Evolutionary conservation across 2,329 filamentous ascomycete species (phyloP).

Genomic region (Diaporthe capsici): DNA sequence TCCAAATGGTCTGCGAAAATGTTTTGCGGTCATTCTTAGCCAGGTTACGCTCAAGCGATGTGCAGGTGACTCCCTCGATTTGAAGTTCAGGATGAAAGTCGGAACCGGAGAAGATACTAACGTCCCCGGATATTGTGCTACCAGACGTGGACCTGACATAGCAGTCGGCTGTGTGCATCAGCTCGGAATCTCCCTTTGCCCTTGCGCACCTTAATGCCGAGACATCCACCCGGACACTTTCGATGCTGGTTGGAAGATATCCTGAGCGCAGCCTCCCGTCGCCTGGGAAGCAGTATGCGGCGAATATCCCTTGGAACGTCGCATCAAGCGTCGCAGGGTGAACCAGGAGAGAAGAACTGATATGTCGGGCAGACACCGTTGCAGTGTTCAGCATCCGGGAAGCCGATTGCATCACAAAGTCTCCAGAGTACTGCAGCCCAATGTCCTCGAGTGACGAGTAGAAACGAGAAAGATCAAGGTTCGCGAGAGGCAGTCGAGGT

Average conservation of each 20-base stretch:
- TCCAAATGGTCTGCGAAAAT: too few species aligned
- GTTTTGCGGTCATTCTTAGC: too few species aligned
- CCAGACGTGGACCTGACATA: too few species aligned
- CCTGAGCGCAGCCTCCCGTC: not conserved
- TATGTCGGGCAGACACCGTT: not conserved
- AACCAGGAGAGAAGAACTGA: not conserved
- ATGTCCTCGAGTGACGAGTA: not conserved
- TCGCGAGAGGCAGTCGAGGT: not conserved
- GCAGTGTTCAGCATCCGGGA: not conserved
- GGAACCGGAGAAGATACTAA: too few species aligned
- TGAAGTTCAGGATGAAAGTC: too few species aligned
- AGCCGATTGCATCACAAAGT: not conserved
- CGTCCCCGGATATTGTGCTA: too few species aligned
- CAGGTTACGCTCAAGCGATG: too few species aligned
- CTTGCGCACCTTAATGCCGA: too few species aligned
- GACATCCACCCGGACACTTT: not conserved
- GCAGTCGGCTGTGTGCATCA: too few species aligned
- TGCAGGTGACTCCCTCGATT: too few species aligned
- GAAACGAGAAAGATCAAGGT: not conserved
- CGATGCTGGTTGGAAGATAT: not conserved
- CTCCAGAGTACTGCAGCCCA: constrained; percentile 1
- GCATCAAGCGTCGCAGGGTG: constrained; percentile 2
- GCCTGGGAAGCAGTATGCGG: constrained; percentile 2
- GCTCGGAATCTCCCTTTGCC: too few species aligned
- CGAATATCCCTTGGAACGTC: not conserved